Base-by-base conservation (phyloP, 495 filamentous ascomycete species). In the Podospora pseudopauciseta region DNA sequence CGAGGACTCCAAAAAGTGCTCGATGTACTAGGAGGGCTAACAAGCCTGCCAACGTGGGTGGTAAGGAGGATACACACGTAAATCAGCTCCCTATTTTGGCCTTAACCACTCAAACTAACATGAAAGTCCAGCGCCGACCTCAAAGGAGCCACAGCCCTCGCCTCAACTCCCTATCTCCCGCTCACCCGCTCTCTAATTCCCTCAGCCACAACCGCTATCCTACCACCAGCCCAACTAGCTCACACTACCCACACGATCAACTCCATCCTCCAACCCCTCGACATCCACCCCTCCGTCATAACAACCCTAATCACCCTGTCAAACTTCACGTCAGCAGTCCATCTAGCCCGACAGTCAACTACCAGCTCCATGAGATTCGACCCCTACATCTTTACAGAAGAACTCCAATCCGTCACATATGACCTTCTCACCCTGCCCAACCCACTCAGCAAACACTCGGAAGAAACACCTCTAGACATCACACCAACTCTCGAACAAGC, bases 321-420 rank as follows among this genome's bases (percentile, higher is more conserved):
- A 9, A 26, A 65, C 11, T 67, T 78, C 54, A 28, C 62, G 7
- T 66, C 67, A 0, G 67, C 72, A 4, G 60, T 78, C 23, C 60
- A 63, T 2, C 65, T 67, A 2, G 74, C 76, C 1, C 55, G 72
- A 19, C 30, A 64, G 2, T 73, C 71, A 20, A 2, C 63, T 5
- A 49, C 7, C 39, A 49, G 2, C 9, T 13, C 9, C 39, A 49
- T 73, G 18, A 56, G 13, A 15, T 75, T 73, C 65, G 76, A 78
- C 60, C 76, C 74, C 0, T 61, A 72, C 59, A 63, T 67, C 18
- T 74, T 78, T 54, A 75, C 72, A 15, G 76, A 73, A 16, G 74
- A 76, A 60, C 71, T 67, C 63, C 74, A 73, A 19, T 60, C 67
- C 54, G 59, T 78, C 49, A 72, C 65, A 19, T 57, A 76, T 44